Evolutionary conservation across 169 alveolate genomes (phyloP), one percentile per base, ranked within the genome.

Genomic region (Cryptosporidium parvum): DNA sequence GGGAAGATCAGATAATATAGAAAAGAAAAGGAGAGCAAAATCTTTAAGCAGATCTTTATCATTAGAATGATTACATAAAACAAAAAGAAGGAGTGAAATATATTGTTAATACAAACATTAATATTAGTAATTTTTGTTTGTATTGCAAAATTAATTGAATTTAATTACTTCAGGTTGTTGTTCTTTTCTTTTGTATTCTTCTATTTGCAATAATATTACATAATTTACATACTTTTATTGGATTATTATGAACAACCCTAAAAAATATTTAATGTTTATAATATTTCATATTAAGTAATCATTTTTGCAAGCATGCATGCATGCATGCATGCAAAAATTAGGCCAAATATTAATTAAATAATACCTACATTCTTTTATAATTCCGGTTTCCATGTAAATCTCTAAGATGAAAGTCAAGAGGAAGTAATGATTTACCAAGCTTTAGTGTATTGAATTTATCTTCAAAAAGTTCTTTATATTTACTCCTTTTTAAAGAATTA

Each of bases 321-420:
- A 44, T 56, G 35, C 37, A 21, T 56, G 67, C 35, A 56, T 42
- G 48, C 48, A 21, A 0, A 31, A 31, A 31, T 26, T 56, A 3
- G 10, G 8, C 29, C 4, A 56, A 23, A 23, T 10, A 16, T n/a
- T 7, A 56, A 56, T 39, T 42, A 42, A 42, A 8, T 42, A 9
- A 37, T 62, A 80, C 89, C 62, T 80, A 80, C 89, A 31, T 48
- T 51, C 75, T 80, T 29, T 80, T 10, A 80, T 62, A n/a, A 61
- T 37, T 16, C 89, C 89, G 14, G 51, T 51, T 51, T 18, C 89
- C 89, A n/a, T 42, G 53, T 9, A 80, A 44, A 33, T 80, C 72
- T 45, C 80, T 59, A 21, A 80, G 52, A 29, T 80, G 89, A 48
- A 80, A 80, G 23, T 80, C 89, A 26, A 44, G 26, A 16, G 89